Percentiles rank a stretch among this genome's conserved stretches.
Conservation (phyloP, 495 filamentous ascomycete species). For the Lindgomyces ingoldianus region DNA sequence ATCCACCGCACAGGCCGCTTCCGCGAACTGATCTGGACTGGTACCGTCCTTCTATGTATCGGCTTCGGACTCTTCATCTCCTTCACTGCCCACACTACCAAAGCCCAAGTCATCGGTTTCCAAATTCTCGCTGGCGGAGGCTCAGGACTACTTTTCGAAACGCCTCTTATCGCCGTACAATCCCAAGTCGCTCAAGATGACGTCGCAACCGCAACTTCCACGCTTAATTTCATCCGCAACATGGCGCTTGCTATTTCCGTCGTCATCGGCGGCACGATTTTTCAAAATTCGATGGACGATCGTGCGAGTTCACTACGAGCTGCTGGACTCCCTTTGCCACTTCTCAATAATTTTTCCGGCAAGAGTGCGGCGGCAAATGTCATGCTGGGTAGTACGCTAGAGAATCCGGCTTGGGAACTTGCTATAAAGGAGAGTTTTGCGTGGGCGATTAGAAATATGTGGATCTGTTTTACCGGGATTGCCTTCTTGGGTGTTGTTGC, state of each 20-base stretch:
- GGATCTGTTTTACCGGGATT: conserved; percentile 58
- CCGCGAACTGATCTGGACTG: conserved; percentile 56
- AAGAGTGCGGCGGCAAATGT: conserved; percentile 57
- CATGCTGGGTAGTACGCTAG: conserved; percentile 48
- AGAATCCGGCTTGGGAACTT: conserved; percentile 48
- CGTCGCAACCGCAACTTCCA: conserved; percentile 43
- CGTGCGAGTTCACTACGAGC: conserved; percentile 46
- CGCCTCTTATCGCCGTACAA: conserved; percentile 45
- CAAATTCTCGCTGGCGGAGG: conserved; percentile 42
- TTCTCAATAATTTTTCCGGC: conserved; percentile 51
- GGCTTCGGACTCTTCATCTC: conserved; percentile 58
- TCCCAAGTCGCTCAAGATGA: conserved; percentile 40
- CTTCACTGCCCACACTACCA: conserved; percentile 45
- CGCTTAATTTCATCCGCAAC: conserved; percentile 40
- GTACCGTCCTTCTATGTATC: conserved; percentile 50
- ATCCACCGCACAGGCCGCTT: conserved; percentile 66
- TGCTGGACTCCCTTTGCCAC: conserved; percentile 49
- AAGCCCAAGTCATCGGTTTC: conserved; percentile 49
- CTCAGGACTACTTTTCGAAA: conserved; percentile 41
- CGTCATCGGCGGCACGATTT: conserved; percentile 46
- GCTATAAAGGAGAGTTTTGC: conserved; percentile 60
- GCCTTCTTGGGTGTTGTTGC: conserved; percentile 55
- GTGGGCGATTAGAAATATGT: conserved; percentile 62
- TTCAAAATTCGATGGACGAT: conserved; percentile 59
- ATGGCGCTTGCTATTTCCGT: conserved; percentile 40